Base-by-base conservation (phyloP, 1,284 basidiomycete genomes). In the Schizophyllum amplum region DNA sequence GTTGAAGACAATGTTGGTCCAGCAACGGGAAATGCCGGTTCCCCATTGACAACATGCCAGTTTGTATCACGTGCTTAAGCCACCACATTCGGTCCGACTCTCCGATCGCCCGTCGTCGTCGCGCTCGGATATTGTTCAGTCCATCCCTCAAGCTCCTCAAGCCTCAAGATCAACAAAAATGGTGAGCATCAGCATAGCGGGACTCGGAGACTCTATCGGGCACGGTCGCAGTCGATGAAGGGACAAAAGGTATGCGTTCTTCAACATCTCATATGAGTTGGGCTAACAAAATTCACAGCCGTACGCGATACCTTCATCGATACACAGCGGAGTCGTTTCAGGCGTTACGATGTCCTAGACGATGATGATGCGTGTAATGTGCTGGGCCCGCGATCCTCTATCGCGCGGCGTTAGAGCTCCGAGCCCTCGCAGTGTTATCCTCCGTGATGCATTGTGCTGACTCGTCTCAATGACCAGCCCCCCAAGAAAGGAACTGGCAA, bases 401-500 rank as follows among this genome's bases (percentile, higher is more conserved):
- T 42, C 33, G 33, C 62, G 64, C 67, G 67, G 73, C 80, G 71
- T 73, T 87, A 87, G 85, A 87, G 85, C 86, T 87, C 86, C 84
- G 82, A 67, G 71, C 21, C n/a, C 23, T 52, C 69, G 72, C 73
- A 68, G 67, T 68, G 69, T 70, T 68, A 66, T 67, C 65, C 66
- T 60, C n/a, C 61, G 24, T 67, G 60, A 58, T 66, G 65, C 68
- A 66, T 65, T 67, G 74, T 75, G 77, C 80, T 87, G 72, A 87
- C 71, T 83, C 84, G 86, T 84, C 89, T 91, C 88, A 82, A 91
- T 91, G 89, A 91, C 87, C 87, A 90, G 88, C 82, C 86, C 62
- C 82, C 84, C 71, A 86, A 86, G 71, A 66, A 76, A 68, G 82
- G 83, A 75, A 71, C 85, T 62, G 81, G 82, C 63, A 91, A 87